Evolutionary conservation across 2,329 filamentous ascomycete genomes (phyloP).

Genomic region (Apiospora saccharicola): DNA sequence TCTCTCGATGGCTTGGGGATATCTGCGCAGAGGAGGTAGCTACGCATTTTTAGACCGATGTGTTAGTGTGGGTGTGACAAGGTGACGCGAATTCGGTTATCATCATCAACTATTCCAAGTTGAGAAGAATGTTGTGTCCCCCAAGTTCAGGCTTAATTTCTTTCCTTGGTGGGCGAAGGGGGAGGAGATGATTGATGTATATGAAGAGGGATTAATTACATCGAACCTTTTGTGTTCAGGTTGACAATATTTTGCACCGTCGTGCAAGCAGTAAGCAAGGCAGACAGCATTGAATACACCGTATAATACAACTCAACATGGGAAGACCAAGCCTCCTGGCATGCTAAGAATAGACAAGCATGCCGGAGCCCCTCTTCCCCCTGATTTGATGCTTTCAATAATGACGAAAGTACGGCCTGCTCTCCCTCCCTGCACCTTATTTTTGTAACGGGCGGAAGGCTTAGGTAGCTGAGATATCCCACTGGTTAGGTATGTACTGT

Average conservation of each 20-base stretch:
- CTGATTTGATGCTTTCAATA: neutral
- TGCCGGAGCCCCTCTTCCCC: neutral
- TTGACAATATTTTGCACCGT: neutral
- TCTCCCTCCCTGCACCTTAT: neutral
- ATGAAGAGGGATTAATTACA: neutral
- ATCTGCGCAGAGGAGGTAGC: neutral
- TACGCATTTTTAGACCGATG: neutral
- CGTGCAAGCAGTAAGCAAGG: neutral
- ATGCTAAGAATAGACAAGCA: neutral
- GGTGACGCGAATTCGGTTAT: conserved; percentile 14
- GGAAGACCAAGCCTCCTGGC: neutral
- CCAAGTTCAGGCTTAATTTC: neutral
- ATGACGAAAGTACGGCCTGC: neutral
- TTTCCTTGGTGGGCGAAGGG: neutral
- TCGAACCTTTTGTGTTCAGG: neutral
- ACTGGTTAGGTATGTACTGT: neutral
- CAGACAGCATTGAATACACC: neutral
- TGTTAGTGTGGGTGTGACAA: conserved; percentile 1
- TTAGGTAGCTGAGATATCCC: neutral
- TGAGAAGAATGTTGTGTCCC: conserved; percentile 10
- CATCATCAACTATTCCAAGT: neutral
- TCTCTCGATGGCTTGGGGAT: neutral
- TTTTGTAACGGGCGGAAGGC: neutral
- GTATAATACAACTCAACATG: neutral
- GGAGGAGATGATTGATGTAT: neutral